Percentiles rank a stretch among this genome's conserved stretches.
These are phyloP conservation scores for Delonix regia DNA, from an alignment of 306 rosid species.

Conservation along the genomic window DNA sequence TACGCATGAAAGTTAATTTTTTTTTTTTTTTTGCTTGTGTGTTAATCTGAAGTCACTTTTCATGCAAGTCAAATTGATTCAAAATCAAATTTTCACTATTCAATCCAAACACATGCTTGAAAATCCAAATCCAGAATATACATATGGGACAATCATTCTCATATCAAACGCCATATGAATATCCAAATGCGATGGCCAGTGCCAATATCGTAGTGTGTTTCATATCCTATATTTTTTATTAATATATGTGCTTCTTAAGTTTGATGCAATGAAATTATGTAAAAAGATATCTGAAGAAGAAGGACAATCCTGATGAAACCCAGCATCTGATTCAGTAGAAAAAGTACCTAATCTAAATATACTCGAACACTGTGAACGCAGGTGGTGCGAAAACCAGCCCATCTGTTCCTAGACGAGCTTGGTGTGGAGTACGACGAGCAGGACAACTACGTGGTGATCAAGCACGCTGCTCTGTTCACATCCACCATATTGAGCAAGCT, in stretches of 20 bases:
- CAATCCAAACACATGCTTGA: no score
- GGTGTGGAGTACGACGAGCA: constrained; percentile 62
- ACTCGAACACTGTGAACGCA: neutral
- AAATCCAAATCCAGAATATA: neutral
- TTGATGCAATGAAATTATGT: neutral
- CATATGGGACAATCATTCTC: neutral
- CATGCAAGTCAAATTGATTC: no score
- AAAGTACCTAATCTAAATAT: neutral
- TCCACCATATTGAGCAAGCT: constrained; percentile 80
- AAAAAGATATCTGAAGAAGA: neutral
- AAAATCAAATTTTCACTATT: no score
- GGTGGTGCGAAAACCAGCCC: constrained; percentile 69
- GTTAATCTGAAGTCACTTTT: no score
- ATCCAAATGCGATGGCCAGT: no score
- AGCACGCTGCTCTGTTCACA: constrained; percentile 77
- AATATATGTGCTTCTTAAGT: neutral
- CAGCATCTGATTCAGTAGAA: neutral
- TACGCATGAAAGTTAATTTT: no score
- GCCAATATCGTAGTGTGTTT: no score
- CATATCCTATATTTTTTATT: no score
- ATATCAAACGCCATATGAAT: no score
- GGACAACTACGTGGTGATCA: constrained; percentile 71
- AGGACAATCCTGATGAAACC: neutral
- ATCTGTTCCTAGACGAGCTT: constrained; percentile 60
- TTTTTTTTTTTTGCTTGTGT: no score